A percentile compares a stretch with the other conserved stretches of the same genome.
Conservation (phyloP, 805 yeast species). For the Kuraishia floccosa region DNA sequence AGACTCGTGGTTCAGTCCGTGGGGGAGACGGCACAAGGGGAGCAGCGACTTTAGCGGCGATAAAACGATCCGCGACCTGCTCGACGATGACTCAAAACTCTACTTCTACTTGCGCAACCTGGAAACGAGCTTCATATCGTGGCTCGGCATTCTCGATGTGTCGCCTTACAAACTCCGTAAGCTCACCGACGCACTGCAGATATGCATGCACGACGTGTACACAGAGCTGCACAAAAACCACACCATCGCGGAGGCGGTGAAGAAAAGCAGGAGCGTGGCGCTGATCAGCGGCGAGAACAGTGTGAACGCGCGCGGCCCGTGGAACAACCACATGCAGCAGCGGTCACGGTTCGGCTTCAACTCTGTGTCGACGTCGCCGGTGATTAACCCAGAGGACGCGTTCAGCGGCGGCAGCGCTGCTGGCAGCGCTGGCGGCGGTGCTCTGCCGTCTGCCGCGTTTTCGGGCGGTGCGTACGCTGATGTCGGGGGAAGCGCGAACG, state of each 20-base stretch:
- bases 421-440: not conserved
- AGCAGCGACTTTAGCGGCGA: not conserved
- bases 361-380: too few relatives aligned
- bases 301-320: too few relatives aligned
- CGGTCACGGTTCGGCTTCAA: too few relatives aligned
- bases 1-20: not conserved
- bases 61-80: conserved; percentile 8
- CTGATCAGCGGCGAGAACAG: too few relatives aligned
- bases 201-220: conserved; percentile 1
- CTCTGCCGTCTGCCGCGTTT: too few relatives aligned
- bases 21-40: not conserved
- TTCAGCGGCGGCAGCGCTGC: not conserved
- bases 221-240: not conserved
- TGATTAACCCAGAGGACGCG: not conserved
- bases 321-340: too few relatives aligned
- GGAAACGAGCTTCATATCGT: conserved; percentile 12
- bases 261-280: too few relatives aligned
- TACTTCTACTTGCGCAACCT: conserved; percentile 13
- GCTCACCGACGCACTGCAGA: not conserved
- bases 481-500: too few relatives aligned
- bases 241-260: not conserved
- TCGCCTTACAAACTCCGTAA: conserved; percentile 3
- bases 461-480: too few relatives aligned
- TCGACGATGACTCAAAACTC: conserved; percentile 12
- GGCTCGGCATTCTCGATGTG: conserved; percentile 12